phyloP scores from a whole-genome alignment of 257 asterid genomes.

The Primulina tabacum region DNA sequence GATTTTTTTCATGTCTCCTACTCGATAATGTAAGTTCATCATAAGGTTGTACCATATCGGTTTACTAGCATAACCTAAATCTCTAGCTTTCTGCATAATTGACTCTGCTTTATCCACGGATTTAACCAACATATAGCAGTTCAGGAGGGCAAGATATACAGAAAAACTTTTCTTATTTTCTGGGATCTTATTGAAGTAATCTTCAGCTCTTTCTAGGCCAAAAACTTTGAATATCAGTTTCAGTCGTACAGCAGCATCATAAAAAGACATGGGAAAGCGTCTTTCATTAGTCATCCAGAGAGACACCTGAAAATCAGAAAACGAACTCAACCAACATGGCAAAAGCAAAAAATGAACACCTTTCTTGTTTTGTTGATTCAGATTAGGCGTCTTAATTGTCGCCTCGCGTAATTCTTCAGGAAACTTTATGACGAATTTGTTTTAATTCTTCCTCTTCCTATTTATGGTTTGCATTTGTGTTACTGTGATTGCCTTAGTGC shows the following conservation, averaged over 20 bases:
- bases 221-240: slow-evolving; percentile 43
- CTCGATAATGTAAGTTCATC: slow-evolving; percentile 52
- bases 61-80: slow-evolving; percentile 41
- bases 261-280: slow-evolving; percentile 26
- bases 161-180: slow-evolving; percentile 32
- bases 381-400: neutral
- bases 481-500: neutral
- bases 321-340: slow-evolving; percentile 1
- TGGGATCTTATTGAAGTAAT: slow-evolving; percentile 42
- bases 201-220: slow-evolving; percentile 56
- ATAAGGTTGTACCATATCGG: slow-evolving; percentile 60
- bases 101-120: slow-evolving; percentile 64
- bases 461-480: neutral
- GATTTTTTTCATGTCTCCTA: slow-evolving; percentile 38
- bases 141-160: slow-evolving; percentile 52
- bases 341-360: neutral
- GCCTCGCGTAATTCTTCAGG: too few relatives aligned
- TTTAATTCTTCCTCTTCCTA: neutral
- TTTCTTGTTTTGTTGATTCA: neutral
- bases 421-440: too few relatives aligned
- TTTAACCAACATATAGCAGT: slow-evolving; percentile 53
- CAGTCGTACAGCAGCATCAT: slow-evolving; percentile 45
- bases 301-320: slow-evolving; percentile 45
- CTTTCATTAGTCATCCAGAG: slow-evolving; percentile 68
- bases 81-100: slow-evolving; percentile 54